Conservation (phyloP, 2,329 filamentous ascomycete species). For the Leptosphaerulina australis region DNA sequence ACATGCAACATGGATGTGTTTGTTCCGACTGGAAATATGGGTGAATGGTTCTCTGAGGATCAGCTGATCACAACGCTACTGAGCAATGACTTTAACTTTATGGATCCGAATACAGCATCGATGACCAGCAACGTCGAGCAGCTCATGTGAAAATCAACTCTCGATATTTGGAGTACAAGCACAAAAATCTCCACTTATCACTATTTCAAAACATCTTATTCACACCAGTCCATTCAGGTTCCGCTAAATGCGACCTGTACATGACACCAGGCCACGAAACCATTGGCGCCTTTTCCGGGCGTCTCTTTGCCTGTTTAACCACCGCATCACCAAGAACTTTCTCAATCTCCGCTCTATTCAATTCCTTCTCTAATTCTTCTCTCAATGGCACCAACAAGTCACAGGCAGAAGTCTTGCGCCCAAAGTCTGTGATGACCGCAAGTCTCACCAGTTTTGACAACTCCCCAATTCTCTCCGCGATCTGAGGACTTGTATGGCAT, state of each 20-base stretch:
- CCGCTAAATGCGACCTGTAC: conserved; percentile 32
- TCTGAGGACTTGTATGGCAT: conserved; percentile 52
- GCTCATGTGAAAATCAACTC: conserved; percentile 1
- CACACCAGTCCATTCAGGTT: conserved; percentile 39
- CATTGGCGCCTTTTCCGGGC: conserved; percentile 50
- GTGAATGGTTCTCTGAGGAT: conserved; percentile 21
- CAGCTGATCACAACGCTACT: conserved; percentile 19
- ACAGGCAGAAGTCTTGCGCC: conserved; percentile 27
- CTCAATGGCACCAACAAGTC: conserved; percentile 27
- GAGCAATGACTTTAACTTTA: conserved; percentile 18
- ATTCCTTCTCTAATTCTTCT: conserved; percentile 33
- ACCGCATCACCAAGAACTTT: conserved; percentile 54
- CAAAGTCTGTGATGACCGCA: conserved; percentile 52
- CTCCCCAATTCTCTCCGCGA: conserved; percentile 53
- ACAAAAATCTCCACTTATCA: background rate
- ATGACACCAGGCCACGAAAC: conserved; percentile 46
- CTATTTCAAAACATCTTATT: conserved; percentile 38
- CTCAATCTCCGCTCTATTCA: conserved; percentile 50
- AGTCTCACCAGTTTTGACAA: conserved; percentile 48
- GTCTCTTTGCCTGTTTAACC: conserved; percentile 47
- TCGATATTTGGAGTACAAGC: background rate
- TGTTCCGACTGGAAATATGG: conserved; percentile 10
- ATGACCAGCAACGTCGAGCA: conserved; percentile 12
- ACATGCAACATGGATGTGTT: conserved; percentile 9
- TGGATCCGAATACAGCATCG: conserved; percentile 11